Base-by-base conservation (phyloP, 169 alveolate species). In the Theileria annulata region DNA sequence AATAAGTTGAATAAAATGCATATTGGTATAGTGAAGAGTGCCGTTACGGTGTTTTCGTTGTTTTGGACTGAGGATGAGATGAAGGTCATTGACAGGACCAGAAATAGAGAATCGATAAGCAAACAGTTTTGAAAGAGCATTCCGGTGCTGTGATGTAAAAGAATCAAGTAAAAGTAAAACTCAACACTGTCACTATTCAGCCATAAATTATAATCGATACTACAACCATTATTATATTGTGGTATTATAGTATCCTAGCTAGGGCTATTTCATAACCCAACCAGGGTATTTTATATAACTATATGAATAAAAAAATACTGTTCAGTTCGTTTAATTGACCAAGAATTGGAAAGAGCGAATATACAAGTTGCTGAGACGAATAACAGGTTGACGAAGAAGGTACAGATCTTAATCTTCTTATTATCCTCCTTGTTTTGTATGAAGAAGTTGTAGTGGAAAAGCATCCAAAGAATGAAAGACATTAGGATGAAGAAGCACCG, bases 331-430 rank as follows among this genome's bases (percentile, higher is more conserved):
- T 82, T 64, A 31, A 81, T 81, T 6, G 94, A 85, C 96, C 96
- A 93, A 23, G 93, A 85, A 67, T 89, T 88, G 21, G 95, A 88
- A 19, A 93, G 86, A 21, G 95, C 91, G 74, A 93, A 93, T 25
- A 90, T 87, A 67, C 95, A 93, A 15, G 96, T 91, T 6, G 96
- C 96, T 17, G 92, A 86, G 31, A 93, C 93, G 47, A 93, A 90
- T 47, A 93, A 71, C 35, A 90, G 62, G 77, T 92, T 93, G 75
- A 93, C 67, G 19, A 89, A 82, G 80, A 92, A 91, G 12, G 92
- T 91, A 83, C 91, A 79, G 93, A 94, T 87, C 92, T 74, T 83
- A 37, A 79, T 77, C 31, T 66, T 79, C 27, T 79, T 79, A 25
- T 56, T 56, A 31, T 73, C 54, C 66, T 88, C 86, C 25, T 81